Percentiles rank a stretch among this genome's conserved stretches.
Evolutionary conservation across 495 filamentous ascomycete genomes (phyloP).

Genomic region (Alectoria sarmentosa): DNA sequence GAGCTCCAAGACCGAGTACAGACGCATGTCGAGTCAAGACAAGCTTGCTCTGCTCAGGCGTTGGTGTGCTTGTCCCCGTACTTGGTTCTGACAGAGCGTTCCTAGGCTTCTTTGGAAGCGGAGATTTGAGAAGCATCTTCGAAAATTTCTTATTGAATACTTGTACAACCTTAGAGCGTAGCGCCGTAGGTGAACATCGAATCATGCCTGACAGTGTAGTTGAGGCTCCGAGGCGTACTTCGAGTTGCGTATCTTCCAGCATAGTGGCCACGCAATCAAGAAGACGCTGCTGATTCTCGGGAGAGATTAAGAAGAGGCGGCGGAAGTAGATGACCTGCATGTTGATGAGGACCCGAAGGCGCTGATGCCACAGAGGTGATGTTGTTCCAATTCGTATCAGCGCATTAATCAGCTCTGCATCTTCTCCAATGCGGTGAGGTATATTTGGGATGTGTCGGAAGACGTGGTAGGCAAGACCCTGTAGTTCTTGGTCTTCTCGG

Average conservation of each 20-base stretch:
- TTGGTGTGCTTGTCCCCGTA: slow-evolving; percentile 64
- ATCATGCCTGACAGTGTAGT: slow-evolving; percentile 97
- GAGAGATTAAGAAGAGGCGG: slow-evolving; percentile 85
- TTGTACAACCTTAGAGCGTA: slow-evolving; percentile 68
- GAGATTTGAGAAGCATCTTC: slow-evolving; percentile 66
- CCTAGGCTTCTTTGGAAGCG: slow-evolving; percentile 68
- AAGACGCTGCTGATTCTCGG: slow-evolving; percentile 64
- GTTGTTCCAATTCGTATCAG: slow-evolving; percentile 85
- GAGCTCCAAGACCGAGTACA: slow-evolving; percentile 81
- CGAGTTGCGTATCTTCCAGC: slow-evolving; percentile 85
- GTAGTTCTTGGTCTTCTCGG: slow-evolving; percentile 95
- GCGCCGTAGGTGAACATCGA: slow-evolving; percentile 79
- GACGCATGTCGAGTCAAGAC: slow-evolving; percentile 82
- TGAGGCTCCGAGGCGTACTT: slow-evolving; percentile 88
- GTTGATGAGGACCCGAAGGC: slow-evolving; percentile 93
- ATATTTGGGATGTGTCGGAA: slow-evolving; percentile 97
- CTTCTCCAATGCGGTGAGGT: slow-evolving; percentile 80
- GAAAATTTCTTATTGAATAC: slow-evolving; percentile 75
- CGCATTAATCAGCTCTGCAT: slow-evolving; percentile 71
- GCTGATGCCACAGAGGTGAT: slow-evolving; percentile 91
- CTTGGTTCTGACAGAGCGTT: slow-evolving; percentile 37
- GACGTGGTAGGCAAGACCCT: slow-evolving; percentile 91
- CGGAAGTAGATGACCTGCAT: slow-evolving; percentile 99
- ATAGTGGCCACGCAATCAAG: slow-evolving; percentile 89
- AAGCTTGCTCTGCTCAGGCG: slow-evolving; percentile 74